Evolutionary conservation across 176 grass and related monocot genomes (phyloP), one percentile per base, ranked within the genome.

Genomic region (Themeda triandra): DNA sequence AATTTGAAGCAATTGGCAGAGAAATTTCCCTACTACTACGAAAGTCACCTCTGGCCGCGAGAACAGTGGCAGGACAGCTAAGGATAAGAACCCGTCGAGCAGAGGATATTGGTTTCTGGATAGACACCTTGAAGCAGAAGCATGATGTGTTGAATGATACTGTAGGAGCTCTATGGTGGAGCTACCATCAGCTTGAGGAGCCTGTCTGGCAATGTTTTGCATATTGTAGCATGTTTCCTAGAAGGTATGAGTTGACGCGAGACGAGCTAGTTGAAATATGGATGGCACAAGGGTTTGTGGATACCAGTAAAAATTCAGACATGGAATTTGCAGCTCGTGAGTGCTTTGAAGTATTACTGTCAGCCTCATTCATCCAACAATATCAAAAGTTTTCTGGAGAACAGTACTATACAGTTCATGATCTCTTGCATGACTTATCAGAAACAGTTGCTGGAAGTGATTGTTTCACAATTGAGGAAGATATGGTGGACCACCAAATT

Each of bases 231-330:
- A 35, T 88, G 6, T 92, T 88, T 46, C 77, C 70, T 2, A 85
- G 69, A 85, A 87, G 63, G 13, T 10, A 81, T 8, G 0, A 0
- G 5, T 78, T 87, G 28, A 2, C 4, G 1, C 46, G 67, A 40
- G 69, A 75, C 2, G 5, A 74, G 3, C 80, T 92, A 64, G 40
- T 92, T 48, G 27, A 78, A 33, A 15, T 92, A 17, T 88, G 86
- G 90, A 68, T 86, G 35, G 86, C 90, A 8, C 78, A 92, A 76
- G 82, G 65, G 0, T 92, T 92, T 48, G 58, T 88, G 19, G 42
- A 84, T 60, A 79, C 24, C 48, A 13, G 59, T 40, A 40, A 8
- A 40, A 40, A 8, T 8, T 40, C 78, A 39, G 42, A 88, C 28
- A 12, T 88, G 23, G 86, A 86, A 75, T 13, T 73, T 75, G 23